Percentiles rank a stretch among this genome's conserved stretches.
Evolutionary conservation across 257 asterid species (phyloP).

Genomic region (Forsythia suspensa): DNA sequence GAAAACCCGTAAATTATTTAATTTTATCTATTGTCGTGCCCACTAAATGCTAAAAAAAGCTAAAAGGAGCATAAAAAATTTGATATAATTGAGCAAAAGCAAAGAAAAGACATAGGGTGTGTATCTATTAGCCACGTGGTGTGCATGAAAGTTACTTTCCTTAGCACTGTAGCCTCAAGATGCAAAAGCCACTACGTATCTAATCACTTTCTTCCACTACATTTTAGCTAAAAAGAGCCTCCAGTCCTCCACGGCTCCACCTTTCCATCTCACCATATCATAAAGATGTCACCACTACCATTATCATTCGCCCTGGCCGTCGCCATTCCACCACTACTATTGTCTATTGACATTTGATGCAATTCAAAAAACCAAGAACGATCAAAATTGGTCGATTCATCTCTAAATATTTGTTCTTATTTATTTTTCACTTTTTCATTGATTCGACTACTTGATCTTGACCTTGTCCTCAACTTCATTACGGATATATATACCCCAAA

Average conservation of each 20-base stretch:
- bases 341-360: neutral
- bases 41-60: no score
- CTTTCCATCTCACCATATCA: constrained; percentile 20
- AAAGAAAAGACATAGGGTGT: neutral
- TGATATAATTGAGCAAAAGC: neutral
- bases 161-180: neutral
- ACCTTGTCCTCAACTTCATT: no score
- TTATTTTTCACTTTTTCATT: no score
- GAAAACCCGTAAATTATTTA: no score
- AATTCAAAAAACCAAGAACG: no score
- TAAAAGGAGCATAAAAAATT: neutral
- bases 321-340: neutral
- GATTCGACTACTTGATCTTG: no score
- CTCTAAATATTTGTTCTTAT: no score
- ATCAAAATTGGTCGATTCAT: no score
- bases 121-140: constrained; percentile 21
- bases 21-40: no score
- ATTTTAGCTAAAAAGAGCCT: neutral
- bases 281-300: neutral
- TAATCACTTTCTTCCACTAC: constrained; percentile 6
- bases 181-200: neutral
- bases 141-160: neutral
- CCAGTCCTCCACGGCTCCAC: no score
- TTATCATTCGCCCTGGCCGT: neutral
- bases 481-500: neutral